These are phyloP conservation scores for Metschnikowia dekortorum DNA, from an alignment of 805 yeast genomes.

Conservation along the genomic window DNA sequence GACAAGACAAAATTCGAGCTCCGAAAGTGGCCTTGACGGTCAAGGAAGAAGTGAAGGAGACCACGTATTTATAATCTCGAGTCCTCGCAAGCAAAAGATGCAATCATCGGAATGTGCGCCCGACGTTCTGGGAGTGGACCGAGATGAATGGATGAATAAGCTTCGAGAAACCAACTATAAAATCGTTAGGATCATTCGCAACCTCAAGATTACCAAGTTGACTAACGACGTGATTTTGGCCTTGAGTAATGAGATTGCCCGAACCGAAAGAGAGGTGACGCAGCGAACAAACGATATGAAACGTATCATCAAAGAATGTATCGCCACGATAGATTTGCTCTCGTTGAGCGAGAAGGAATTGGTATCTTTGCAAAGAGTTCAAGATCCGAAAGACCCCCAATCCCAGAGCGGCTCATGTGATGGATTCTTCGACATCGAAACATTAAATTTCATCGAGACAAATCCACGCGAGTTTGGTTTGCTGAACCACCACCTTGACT, in stretches of 20 bases:
- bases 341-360: conserved; percentile 33
- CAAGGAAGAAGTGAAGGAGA: conserved; percentile 5
- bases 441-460: conserved; percentile 29
- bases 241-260: conserved; percentile 23
- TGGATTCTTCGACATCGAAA: conserved; percentile 35
- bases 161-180: conserved; percentile 36
- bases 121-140: not conserved
- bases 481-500: conserved; percentile 30
- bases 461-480: conserved; percentile 41
- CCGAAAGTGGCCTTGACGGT: conserved; percentile 6
- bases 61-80: conserved; percentile 17
- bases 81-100: conserved; percentile 14
- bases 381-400: conserved; percentile 8
- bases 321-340: conserved; percentile 23
- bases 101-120: not conserved
- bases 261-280: conserved; percentile 23
- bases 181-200: conserved; percentile 32
- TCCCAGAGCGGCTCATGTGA: conserved; percentile 18
- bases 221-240: conserved; percentile 24
- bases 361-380: conserved; percentile 28
- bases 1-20: conserved; percentile 10
- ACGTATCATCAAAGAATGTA: conserved; percentile 21
- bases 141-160: conserved; percentile 19
- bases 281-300: conserved; percentile 23
- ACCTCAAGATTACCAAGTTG: conserved; percentile 35